Base-by-base conservation (phyloP, 2,329 filamentous ascomycete species). In the Aspergillus brasiliensis region DNA sequence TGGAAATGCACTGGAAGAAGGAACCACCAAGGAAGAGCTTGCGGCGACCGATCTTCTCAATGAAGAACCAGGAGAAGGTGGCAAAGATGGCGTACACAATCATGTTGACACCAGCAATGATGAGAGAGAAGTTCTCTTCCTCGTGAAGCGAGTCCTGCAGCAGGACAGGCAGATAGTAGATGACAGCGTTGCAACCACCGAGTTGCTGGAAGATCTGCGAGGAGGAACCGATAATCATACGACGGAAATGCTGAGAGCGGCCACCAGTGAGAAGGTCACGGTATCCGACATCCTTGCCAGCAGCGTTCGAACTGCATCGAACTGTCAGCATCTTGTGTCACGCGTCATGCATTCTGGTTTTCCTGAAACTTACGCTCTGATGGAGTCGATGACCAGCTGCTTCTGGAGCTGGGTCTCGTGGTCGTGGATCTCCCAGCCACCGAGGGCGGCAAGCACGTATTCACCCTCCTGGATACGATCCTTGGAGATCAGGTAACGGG, bases 381-480 rank as follows among this genome's bases (percentile, higher is more conserved):
- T 86, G 1, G 84, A 87, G 67, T 92, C 89, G n/a, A 86, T 76
- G n/a, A 90, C 87, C 0, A 89, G 86, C 56, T 88, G 84, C 67
- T 84, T 82, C 73, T 90, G 85, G 8, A 82, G 69, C 48, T 82
- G 79, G 2, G 86, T 87, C 68, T 88, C 83, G 8, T 80, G 76
- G 63, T 84, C 81, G 49, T 87, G 81, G 5, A 83, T 62, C 49
- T 83, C 67, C 23, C 72, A 70, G 10, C 80, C 81, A 49, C 75
- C 75, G 5, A 85, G 78, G 5, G 81, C 82, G 11, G 82, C 81
- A 31, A 85, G 79, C 13, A 84, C 82, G 17, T 77, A 75, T 42
- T 78, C 77, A 51, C 75, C 83, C 66, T 79, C 83, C 61, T 77
- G 74, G 40, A 81, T 72, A 34, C 78, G 76, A 55, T 78, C 78